Conservation (phyloP, 495 filamentous ascomycete genomes). For the Neurospora intermedia region DNA sequence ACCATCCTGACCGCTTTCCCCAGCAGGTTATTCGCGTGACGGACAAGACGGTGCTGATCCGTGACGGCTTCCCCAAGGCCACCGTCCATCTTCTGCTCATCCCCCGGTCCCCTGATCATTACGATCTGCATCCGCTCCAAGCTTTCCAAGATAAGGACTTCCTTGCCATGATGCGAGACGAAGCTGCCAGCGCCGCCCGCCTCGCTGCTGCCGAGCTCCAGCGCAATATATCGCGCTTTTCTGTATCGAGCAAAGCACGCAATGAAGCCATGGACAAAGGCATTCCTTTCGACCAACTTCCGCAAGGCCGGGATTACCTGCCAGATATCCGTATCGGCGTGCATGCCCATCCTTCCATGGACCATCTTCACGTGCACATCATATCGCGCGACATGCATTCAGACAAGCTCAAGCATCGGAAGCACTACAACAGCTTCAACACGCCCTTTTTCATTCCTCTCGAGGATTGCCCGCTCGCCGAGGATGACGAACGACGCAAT, state of each 20-base stretch:
- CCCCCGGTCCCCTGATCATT: constrained; percentile 55
- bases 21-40: constrained; percentile 58
- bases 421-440: constrained; percentile 88
- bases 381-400: constrained; percentile 63
- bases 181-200: constrained; percentile 48
- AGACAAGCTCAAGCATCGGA: constrained; percentile 60
- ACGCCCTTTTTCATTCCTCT: constrained; percentile 78
- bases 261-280: constrained; percentile 38
- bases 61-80: constrained; percentile 79
- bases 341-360: constrained; percentile 85
- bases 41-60: constrained; percentile 64
- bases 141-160: constrained; percentile 66
- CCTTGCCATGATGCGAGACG: constrained; percentile 48
- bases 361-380: constrained; percentile 85
- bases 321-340: constrained; percentile 67
- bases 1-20: constrained; percentile 54
- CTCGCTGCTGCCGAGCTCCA: constrained; percentile 67
- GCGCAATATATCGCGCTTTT: constrained; percentile 55
- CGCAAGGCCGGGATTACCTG: constrained; percentile 66
- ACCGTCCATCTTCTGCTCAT: constrained; percentile 78
- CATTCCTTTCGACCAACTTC: constrained; percentile 37
- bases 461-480: constrained; percentile 66
- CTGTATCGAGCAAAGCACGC: constrained; percentile 44
- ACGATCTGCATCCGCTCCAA: constrained; percentile 61
- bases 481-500: constrained; percentile 48